Conservation (phyloP, 306 rosid genomes). For the Malus sylvestris region DNA sequence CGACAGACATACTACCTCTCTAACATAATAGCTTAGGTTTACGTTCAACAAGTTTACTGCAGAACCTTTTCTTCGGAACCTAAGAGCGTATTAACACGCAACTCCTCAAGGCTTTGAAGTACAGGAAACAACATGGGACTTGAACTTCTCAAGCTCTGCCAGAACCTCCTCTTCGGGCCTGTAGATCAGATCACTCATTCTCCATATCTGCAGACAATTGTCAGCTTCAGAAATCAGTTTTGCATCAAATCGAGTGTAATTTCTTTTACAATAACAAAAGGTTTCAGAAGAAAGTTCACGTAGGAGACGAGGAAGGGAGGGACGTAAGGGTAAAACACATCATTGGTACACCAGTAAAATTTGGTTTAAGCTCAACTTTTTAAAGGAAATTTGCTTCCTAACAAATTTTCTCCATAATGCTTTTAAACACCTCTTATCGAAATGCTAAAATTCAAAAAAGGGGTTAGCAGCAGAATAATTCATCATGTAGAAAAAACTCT, state of each 20-base stretch:
- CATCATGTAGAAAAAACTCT: background rate
- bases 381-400: background rate
- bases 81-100: background rate
- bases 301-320: background rate
- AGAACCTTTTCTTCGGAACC: background rate
- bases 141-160: constrained; percentile 92
- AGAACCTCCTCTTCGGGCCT: constrained; percentile 95
- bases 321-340: background rate
- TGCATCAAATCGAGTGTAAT: no score
- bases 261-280: background rate
- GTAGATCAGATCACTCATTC: constrained; percentile 94
- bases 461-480: background rate
- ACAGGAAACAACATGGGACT: constrained; percentile 79
- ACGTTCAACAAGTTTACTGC: background rate
- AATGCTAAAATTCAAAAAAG: no score
- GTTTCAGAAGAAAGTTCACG: background rate
- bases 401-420: background rate
- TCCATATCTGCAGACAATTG: constrained; percentile 75
- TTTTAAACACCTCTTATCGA: background rate
- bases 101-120: constrained; percentile 55
- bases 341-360: background rate
- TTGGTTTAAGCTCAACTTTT: background rate
- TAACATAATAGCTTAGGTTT: background rate
- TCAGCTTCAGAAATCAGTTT: background rate
- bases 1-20: background rate